Percentiles rank a stretch among this genome's conserved stretches.
Evolutionary conservation across 2,329 filamentous ascomycete species (phyloP).

Genomic region (Zymoseptoria brevis): DNA sequence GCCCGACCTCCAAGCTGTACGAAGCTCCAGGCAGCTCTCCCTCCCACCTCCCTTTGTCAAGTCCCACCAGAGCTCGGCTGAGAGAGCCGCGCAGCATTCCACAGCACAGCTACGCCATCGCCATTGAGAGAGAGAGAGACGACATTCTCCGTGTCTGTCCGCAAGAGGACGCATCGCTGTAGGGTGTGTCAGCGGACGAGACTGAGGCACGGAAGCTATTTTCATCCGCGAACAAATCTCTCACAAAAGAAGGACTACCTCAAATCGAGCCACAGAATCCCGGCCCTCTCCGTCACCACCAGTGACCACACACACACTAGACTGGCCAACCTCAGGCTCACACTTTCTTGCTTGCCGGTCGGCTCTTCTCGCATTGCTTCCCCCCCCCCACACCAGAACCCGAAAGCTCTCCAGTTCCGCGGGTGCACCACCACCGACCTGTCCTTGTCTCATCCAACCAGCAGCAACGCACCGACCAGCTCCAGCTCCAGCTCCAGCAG

Average conservation of each 20-base stretch:
- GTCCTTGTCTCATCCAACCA: neutral
- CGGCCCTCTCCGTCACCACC: neutral
- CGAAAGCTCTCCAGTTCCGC: neutral
- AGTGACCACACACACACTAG: no score
- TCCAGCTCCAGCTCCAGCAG: conserved; percentile 2
- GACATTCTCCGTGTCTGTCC: no score
- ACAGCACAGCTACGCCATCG: neutral
- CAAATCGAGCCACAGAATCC: neutral
- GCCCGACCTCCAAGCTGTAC: neutral
- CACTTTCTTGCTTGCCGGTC: neutral
- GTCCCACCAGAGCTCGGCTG: neutral
- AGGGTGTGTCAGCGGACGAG: neutral
- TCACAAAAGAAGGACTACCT: no score
- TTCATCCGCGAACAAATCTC: neutral
- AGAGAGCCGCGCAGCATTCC: neutral
- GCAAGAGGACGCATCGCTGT: neutral
- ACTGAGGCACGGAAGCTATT: no score
- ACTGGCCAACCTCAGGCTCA: neutral
- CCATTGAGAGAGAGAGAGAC: no score
- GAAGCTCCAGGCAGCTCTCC: neutral
- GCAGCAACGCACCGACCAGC: neutral
- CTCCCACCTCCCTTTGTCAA: neutral
- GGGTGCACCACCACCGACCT: neutral
- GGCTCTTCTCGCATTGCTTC: conserved; percentile 2
- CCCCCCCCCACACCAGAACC: neutral